A percentile compares a stretch with the other conserved stretches of the same genome.
These are phyloP conservation scores for Pseudovirgaria hyperparasitica DNA, from an alignment of 2,329 filamentous ascomycete species.

Conservation along the genomic window DNA sequence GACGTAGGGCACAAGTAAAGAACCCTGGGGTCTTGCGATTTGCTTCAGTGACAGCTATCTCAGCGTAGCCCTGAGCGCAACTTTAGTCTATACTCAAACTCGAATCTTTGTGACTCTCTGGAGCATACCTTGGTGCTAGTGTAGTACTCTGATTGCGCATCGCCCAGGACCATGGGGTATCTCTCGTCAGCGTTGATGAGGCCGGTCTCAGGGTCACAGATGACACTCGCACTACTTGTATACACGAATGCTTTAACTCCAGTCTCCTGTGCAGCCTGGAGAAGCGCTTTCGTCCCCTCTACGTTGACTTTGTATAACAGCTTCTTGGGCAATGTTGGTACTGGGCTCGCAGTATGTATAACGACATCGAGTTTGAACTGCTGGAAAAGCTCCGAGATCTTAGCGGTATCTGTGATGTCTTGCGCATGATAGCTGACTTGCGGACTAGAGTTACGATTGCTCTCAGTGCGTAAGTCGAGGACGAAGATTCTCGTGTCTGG, in stretches of 20 bases:
- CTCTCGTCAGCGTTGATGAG: slow-evolving; percentile 37
- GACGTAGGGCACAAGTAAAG: slow-evolving; percentile 37
- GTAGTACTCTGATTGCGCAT: slow-evolving; percentile 38
- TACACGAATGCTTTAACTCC: slow-evolving; percentile 41
- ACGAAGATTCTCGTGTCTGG: slow-evolving; percentile 32
- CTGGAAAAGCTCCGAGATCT: slow-evolving; percentile 28
- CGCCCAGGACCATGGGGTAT: slow-evolving; percentile 32
- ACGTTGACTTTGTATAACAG: slow-evolving; percentile 39
- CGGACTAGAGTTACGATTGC: slow-evolving; percentile 25
- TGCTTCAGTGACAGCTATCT: slow-evolving; percentile 34
- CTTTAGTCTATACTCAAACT: slow-evolving; percentile 1
- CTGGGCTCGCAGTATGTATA: slow-evolving; percentile 38
- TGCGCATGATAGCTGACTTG: slow-evolving; percentile 36
- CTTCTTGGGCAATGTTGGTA: slow-evolving; percentile 24
- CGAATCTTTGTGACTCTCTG: neutral
- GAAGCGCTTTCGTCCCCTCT: slow-evolving; percentile 35
- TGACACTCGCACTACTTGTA: slow-evolving; percentile 38
- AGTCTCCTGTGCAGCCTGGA: slow-evolving; percentile 33
- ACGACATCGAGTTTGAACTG: slow-evolving; percentile 33
- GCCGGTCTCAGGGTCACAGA: slow-evolving; percentile 31
- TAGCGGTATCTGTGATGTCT: slow-evolving; percentile 34
- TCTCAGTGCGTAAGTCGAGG: slow-evolving; percentile 32
- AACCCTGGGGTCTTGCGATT: slow-evolving; percentile 34
- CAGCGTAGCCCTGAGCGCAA: slow-evolving; percentile 28
- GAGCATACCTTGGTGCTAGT: slow-evolving; percentile 32